A percentile compares a stretch with the other conserved stretches of the same genome.
Evolutionary conservation across 306 rosid genomes (phyloP).

Genomic region (Casuarina cunninghamiana): DNA sequence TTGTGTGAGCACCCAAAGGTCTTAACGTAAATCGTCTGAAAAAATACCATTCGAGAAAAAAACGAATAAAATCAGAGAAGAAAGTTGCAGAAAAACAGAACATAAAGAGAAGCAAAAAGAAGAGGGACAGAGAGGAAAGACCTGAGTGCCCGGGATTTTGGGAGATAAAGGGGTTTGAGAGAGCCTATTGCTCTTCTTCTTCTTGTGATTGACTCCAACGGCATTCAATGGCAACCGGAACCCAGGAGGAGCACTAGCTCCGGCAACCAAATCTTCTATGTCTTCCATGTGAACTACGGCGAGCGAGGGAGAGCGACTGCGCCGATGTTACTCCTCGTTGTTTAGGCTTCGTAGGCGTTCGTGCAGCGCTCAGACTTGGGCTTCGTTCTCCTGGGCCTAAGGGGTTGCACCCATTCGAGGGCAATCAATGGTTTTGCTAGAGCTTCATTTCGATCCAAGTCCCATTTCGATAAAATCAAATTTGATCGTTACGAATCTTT

Average conservation of each 20-base stretch:
- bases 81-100: not conserved
- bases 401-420: no score
- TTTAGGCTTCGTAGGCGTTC: not conserved
- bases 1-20: slow-evolving; percentile 67
- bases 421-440: no score
- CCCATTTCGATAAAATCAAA: no score
- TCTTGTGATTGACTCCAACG: slow-evolving; percentile 46
- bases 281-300: slow-evolving; percentile 38
- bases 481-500: no score
- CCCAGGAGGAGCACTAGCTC: slow-evolving; percentile 55
- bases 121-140: slow-evolving; percentile 19
- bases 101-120: not conserved
- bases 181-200: slow-evolving; percentile 28
- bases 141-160: slow-evolving; percentile 59
- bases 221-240: slow-evolving; percentile 50
- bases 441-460: no score
- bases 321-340: not conserved
- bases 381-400: no score
- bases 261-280: slow-evolving; percentile 49
- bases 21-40: slow-evolving; percentile 53
- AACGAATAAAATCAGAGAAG: not conserved
- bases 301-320: not conserved
- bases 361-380: no score
- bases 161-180: slow-evolving; percentile 29
- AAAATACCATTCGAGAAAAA: not conserved